Conservation (phyloP, 352 stramenopile species). For the Saprolegnia diclina region DNA sequence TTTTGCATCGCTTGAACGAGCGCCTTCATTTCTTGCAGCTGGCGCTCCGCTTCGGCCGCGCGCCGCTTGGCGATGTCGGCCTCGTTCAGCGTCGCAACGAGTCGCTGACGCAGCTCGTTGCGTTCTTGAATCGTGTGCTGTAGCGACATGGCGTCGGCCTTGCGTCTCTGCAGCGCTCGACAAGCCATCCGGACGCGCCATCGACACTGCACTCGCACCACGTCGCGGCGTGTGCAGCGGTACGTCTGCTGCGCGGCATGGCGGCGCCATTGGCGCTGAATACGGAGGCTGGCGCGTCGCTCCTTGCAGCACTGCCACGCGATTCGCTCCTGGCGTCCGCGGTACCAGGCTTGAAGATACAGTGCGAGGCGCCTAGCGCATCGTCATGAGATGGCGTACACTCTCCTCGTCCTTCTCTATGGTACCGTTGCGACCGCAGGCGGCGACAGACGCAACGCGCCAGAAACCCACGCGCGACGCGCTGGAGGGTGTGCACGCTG, state of each 20-base stretch:
- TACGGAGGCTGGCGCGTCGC: not conserved
- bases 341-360: constrained; percentile 9
- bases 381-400: not conserved
- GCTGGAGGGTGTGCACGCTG: constrained; percentile 35
- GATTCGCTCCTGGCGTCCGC: not conserved
- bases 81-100: not conserved
- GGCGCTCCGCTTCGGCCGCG: constrained; percentile 11
- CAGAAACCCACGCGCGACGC: constrained; percentile 35
- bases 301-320: not conserved
- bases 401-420: not conserved
- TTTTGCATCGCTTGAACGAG: not conserved
- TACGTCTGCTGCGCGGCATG: not conserved
- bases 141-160: constrained; percentile 16
- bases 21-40: constrained; percentile 12
- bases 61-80: constrained; percentile 9
- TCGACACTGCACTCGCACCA: constrained; percentile 1
- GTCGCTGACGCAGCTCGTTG: constrained; percentile 17
- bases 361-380: not conserved
- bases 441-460: constrained; percentile 27
- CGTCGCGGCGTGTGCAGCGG: not conserved
- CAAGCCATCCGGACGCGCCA: constrained; percentile 7
- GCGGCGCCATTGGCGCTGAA: not conserved
- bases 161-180: not conserved
- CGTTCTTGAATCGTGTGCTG: constrained; percentile 20
- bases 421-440: constrained; percentile 31